These are phyloP conservation scores for Talaromyces pinophilus DNA, from an alignment of 2,329 filamentous ascomycete species.

Conservation along the genomic window DNA sequence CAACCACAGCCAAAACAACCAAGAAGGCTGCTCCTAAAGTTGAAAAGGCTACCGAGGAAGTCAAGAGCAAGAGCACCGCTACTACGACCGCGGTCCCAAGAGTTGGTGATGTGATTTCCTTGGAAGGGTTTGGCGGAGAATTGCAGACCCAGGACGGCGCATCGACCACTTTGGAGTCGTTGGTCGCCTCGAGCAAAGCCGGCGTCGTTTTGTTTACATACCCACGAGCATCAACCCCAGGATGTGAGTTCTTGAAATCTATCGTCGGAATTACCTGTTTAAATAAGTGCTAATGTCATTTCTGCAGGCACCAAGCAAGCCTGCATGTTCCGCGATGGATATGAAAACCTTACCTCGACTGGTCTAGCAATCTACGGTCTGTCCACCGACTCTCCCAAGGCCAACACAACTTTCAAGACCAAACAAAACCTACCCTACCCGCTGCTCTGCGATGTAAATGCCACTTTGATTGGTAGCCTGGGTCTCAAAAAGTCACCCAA, in stretches of 20 bases:
- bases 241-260: slow-evolving; percentile 65
- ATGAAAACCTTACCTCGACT: slow-evolving; percentile 71
- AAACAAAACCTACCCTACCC: slow-evolving; percentile 89
- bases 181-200: slow-evolving; percentile 78
- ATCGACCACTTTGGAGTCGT: slow-evolving; percentile 74
- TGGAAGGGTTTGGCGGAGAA: slow-evolving; percentile 64
- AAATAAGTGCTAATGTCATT: slow-evolving; percentile 10
- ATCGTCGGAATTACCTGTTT: neutral
- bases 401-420: slow-evolving; percentile 88
- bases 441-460: slow-evolving; percentile 78
- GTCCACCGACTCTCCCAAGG: slow-evolving; percentile 81
- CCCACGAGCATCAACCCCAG: slow-evolving; percentile 89
- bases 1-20: slow-evolving; percentile 23
- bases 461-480: slow-evolving; percentile 76
- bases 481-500: slow-evolving; percentile 84
- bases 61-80: slow-evolving; percentile 30
- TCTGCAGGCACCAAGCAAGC: slow-evolving; percentile 81
- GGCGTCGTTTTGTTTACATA: slow-evolving; percentile 95
- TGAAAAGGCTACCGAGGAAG: slow-evolving; percentile 7
- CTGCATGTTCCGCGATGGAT: slow-evolving; percentile 87
- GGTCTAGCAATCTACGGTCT: slow-evolving; percentile 89
- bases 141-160: slow-evolving; percentile 82
- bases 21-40: slow-evolving; percentile 22
- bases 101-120: slow-evolving; percentile 55
- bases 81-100: slow-evolving; percentile 32